These are phyloP conservation scores for Epicoccum nigrum DNA, from an alignment of 2,329 filamentous ascomycete genomes.

Conservation along the genomic window DNA sequence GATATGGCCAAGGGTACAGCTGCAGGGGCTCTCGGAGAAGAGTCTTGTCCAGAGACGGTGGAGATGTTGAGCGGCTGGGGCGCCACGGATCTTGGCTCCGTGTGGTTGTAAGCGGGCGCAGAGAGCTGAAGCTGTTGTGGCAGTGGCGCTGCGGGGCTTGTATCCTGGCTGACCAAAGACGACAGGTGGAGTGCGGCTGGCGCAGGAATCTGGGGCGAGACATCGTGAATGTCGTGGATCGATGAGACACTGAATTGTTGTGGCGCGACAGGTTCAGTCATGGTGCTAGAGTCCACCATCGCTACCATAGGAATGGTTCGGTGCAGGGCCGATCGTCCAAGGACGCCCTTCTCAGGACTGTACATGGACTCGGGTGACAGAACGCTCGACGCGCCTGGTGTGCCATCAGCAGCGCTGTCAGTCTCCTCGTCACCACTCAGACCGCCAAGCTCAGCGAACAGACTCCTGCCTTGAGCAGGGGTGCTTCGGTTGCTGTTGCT, in stretches of 20 bases:
- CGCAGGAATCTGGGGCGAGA: constrained; percentile 29
- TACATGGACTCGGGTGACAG: constrained; percentile 43
- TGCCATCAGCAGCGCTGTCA: constrained; percentile 43
- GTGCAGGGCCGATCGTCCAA: constrained; percentile 32
- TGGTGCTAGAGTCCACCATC: constrained; percentile 67
- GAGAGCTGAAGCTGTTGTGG: constrained; percentile 30
- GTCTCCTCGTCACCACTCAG: constrained; percentile 73
- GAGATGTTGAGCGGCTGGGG: constrained; percentile 33
- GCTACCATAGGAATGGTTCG: constrained; percentile 33
- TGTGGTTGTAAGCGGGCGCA: constrained; percentile 30
- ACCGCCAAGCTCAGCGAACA: constrained; percentile 89
- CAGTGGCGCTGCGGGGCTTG: constrained; percentile 26
- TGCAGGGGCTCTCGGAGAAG: constrained; percentile 26
- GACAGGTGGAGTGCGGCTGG: constrained; percentile 30
- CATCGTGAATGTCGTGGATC: constrained; percentile 36
- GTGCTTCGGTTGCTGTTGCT: constrained; percentile 54
- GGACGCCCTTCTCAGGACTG: constrained; percentile 28
- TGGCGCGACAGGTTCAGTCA: constrained; percentile 66
- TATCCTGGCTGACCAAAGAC: constrained; percentile 37
- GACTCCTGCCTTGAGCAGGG: constrained; percentile 70
- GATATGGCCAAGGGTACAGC: constrained; percentile 27
- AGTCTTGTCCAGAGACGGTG: constrained; percentile 34
- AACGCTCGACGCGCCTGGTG: constrained; percentile 42
- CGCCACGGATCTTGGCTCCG: constrained; percentile 24
- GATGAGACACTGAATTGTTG: constrained; percentile 37